These are phyloP conservation scores for Ceratocystis harringtonii DNA, from an alignment of 2,329 filamentous ascomycete species.

Conservation along the genomic window DNA sequence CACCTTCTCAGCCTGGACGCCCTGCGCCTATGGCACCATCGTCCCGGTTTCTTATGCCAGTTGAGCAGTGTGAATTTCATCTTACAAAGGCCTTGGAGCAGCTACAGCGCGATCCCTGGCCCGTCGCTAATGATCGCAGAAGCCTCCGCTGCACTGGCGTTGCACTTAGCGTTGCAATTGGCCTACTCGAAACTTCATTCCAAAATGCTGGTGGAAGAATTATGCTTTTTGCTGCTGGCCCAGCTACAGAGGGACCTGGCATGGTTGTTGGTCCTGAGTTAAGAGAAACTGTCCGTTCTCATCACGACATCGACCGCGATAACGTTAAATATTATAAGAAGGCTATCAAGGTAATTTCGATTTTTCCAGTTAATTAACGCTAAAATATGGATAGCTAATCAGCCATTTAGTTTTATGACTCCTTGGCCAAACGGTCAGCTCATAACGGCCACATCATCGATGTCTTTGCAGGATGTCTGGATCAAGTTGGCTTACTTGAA, in stretches of 20 bases:
- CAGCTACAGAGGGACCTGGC: constrained; percentile 88
- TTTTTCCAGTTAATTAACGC: too few species aligned
- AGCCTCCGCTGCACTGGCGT: constrained; percentile 87
- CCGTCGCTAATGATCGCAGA: constrained; percentile 83
- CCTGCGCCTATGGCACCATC: constrained; percentile 64
- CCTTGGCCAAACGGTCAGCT: constrained; percentile 78
- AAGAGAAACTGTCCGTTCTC: constrained; percentile 89
- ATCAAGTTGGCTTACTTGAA: constrained; percentile 91
- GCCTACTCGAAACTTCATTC: constrained; percentile 84
- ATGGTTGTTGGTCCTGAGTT: constrained; percentile 94
- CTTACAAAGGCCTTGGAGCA: constrained; percentile 92
- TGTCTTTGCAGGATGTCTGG: constrained; percentile 91
- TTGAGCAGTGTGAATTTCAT: constrained; percentile 93
- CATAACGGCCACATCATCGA: constrained; percentile 97
- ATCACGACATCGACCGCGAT: constrained; percentile 96
- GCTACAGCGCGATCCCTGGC: constrained; percentile 94
- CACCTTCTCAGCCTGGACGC: constrained; percentile 58
- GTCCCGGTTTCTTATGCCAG: constrained; percentile 79
- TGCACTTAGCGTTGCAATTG: constrained; percentile 87
- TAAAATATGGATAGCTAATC: too few species aligned
- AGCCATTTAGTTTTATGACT: constrained; percentile 66
- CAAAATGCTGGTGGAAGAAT: constrained; percentile 89
- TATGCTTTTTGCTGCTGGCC: constrained; percentile 92
- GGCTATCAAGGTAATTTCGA: constrained; percentile 59
- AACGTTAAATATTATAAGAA: constrained; percentile 99